These are phyloP conservation scores for Hypoxylon rickii DNA, from an alignment of 495 filamentous ascomycete species.

Conservation along the genomic window DNA sequence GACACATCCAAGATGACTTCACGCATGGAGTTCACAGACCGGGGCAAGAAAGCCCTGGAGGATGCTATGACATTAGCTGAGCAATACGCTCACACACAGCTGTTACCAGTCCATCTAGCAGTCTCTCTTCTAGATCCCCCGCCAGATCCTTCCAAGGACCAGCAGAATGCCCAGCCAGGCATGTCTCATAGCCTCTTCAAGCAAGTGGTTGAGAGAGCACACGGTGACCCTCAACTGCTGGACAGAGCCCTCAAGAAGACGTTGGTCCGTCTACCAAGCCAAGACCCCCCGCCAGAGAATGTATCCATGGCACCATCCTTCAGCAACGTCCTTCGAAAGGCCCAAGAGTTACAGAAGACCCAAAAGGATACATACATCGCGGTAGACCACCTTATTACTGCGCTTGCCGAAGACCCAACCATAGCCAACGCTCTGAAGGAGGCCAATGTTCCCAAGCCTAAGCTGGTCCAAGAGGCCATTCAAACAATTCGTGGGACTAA, in stretches of 20 bases:
- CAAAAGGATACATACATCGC: conserved; percentile 95
- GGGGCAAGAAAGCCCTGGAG: conserved; percentile 82
- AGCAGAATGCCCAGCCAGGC: conserved; percentile 63
- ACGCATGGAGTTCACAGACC: conserved; percentile 85
- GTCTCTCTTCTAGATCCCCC: conserved; percentile 85
- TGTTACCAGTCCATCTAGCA: conserved; percentile 85
- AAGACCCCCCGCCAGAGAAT: conserved; percentile 90
- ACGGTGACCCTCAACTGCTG: conserved; percentile 87
- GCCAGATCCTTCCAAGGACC: conserved; percentile 75
- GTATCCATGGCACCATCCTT: conserved; percentile 80
- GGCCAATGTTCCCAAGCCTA: conserved; percentile 87
- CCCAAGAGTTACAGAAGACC: conserved; percentile 89
- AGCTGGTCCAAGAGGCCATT: conserved; percentile 84
- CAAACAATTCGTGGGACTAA: conserved; percentile 87
- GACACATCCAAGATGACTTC: conserved; percentile 51
- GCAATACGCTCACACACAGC: conserved; percentile 87
- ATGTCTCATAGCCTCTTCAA: conserved; percentile 78
- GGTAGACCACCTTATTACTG: conserved; percentile 88
- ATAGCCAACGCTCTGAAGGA: conserved; percentile 78
- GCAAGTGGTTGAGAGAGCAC: conserved; percentile 91
- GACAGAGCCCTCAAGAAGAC: conserved; percentile 89
- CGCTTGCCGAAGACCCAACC: conserved; percentile 74
- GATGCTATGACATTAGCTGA: conserved; percentile 83
- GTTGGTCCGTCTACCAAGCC: conserved; percentile 86
- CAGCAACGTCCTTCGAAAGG: conserved; percentile 76